Evolutionary conservation across 345 rosid genomes (phyloP).

Genomic region (Clausena lansium): DNA sequence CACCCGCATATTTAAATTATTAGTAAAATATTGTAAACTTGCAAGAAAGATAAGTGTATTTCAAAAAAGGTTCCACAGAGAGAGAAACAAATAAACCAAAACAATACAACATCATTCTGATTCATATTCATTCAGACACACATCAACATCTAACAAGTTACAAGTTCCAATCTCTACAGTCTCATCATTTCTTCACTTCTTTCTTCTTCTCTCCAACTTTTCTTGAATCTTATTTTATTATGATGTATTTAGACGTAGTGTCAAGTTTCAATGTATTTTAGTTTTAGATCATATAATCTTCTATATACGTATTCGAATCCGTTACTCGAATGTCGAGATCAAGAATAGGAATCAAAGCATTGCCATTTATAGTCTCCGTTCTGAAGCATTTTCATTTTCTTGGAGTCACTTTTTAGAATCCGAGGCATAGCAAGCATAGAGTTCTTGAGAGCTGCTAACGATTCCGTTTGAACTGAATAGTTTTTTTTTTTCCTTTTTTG

Average conservation of each 20-base stretch:
- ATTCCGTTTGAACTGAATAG: constrained; percentile 54
- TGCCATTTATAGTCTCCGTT: not conserved
- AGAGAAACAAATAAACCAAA: constrained; percentile 4
- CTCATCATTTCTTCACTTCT: not conserved
- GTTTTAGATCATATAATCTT: constrained; percentile 5
- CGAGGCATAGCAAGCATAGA: constrained; percentile 35
- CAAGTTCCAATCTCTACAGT: constrained; percentile 5
- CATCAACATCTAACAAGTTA: constrained; percentile 9
- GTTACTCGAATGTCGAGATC: constrained; percentile 14
- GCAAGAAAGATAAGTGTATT: not conserved
- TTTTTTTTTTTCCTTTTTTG: not conserved
- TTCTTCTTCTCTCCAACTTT: not conserved
- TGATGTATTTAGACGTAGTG: not conserved
- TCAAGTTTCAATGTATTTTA: not conserved
- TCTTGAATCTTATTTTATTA: not conserved
- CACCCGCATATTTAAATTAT: not conserved
- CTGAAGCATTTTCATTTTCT: not conserved
- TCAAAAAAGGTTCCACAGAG: constrained; percentile 11
- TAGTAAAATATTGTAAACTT: not conserved
- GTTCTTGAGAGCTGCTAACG: constrained; percentile 22
- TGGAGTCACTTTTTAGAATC: constrained; percentile 41
- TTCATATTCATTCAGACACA: constrained; percentile 1
- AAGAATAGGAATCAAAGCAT: not conserved
- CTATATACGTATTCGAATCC: not conserved
- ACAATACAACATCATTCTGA: constrained; percentile 5